Conservation (phyloP, 208 protist species). For the Willaertia magna region DNA sequence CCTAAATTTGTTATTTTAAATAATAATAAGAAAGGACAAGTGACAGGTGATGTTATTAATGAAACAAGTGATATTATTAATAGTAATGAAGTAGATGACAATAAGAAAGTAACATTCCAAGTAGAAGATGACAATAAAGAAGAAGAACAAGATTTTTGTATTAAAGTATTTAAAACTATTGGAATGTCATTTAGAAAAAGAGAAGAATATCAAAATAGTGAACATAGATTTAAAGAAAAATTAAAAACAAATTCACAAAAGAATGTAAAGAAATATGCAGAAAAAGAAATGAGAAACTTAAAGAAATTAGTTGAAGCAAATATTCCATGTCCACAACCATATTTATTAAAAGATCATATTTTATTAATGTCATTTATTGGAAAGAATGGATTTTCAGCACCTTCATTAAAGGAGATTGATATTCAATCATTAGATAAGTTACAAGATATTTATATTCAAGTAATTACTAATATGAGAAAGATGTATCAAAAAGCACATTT, state of each 20-base stretch:
- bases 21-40: too few species aligned
- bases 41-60: not conserved
- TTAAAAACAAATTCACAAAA: not conserved
- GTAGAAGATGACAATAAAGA: not conserved
- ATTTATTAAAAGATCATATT: not conserved
- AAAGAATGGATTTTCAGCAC: not conserved
- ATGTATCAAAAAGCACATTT: conserved; percentile 81
- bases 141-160: not conserved
- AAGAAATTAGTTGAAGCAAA: not conserved
- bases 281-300: not conserved
- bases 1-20: too few species aligned
- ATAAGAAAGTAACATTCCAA: not conserved
- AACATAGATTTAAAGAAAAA: not conserved
- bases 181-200: not conserved
- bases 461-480: conserved; percentile 79
- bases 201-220: not conserved
- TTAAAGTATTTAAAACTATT: not conserved
- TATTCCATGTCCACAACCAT: not conserved
- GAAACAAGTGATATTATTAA: not conserved
- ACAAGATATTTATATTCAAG: conserved; percentile 52
- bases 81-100: not conserved
- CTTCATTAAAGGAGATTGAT: not conserved
- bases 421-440: conserved; percentile 28
- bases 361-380: not conserved
- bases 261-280: not conserved